Evolutionary conservation across 2,329 filamentous ascomycete genomes (phyloP).

Genomic region (Clarireedia sp.): DNA sequence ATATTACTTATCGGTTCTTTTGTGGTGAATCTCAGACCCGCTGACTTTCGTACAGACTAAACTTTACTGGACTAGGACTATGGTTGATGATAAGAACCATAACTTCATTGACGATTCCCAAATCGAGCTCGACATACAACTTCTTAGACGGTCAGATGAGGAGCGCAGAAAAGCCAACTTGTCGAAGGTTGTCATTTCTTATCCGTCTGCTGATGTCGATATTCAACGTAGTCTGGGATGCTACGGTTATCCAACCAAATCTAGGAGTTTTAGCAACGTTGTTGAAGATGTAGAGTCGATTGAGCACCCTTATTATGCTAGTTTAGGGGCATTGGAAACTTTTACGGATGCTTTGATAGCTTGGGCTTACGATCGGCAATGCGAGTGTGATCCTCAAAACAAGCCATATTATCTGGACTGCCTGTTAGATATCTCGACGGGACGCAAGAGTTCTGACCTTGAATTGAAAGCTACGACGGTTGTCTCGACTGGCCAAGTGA

Average conservation of each 20-base stretch:
- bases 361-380: slow-evolving; percentile 56
- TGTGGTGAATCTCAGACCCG: not conserved
- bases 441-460: slow-evolving; percentile 44
- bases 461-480: slow-evolving; percentile 48
- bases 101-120: slow-evolving; percentile 50
- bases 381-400: slow-evolving; percentile 44
- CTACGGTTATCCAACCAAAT: slow-evolving; percentile 23
- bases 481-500: slow-evolving; percentile 50
- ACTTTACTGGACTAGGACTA: slow-evolving; percentile 28
- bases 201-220: slow-evolving; percentile 18
- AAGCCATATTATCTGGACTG: slow-evolving; percentile 57
- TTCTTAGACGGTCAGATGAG: slow-evolving; percentile 16
- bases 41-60: slow-evolving; percentile 14
- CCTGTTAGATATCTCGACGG: slow-evolving; percentile 49
- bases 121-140: slow-evolving; percentile 39
- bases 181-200: slow-evolving; percentile 7
- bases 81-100: slow-evolving; percentile 20
- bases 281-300: slow-evolving; percentile 30
- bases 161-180: slow-evolving; percentile 9
- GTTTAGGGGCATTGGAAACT: slow-evolving; percentile 53
- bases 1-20: slow-evolving; percentile 14
- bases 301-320: slow-evolving; percentile 43
- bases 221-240: slow-evolving; percentile 26
- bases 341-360: slow-evolving; percentile 54
- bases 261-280: slow-evolving; percentile 16